Conservation (phyloP, 1,284 basidiomycete genomes). For the Ceratobasidium sp. region DNA sequence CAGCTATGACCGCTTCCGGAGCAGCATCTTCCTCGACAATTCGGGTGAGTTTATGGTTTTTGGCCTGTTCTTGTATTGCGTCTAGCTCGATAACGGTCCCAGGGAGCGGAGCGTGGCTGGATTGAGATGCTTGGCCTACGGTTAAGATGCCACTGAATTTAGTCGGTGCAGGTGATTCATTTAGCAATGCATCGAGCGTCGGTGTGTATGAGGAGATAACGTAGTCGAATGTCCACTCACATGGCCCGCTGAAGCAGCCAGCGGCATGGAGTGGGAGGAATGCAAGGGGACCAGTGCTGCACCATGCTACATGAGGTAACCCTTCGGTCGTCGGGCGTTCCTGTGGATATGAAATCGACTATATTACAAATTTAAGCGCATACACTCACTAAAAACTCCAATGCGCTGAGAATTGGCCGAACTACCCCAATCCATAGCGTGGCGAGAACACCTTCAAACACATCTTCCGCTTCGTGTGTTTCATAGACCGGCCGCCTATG, state of each 20-base stretch:
- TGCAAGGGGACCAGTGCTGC: neutral
- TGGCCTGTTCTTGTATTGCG: neutral
- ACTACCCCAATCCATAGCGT: conserved; percentile 1
- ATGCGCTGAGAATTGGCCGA: neutral
- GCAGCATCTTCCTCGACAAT: neutral
- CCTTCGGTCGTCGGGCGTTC: neutral
- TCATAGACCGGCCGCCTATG: neutral
- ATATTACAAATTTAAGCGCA: neutral
- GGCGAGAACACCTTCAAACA: neutral
- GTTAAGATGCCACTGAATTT: neutral
- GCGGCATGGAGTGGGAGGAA: conserved; percentile 18
- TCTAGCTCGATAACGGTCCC: neutral
- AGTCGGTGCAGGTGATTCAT: too few relatives aligned
- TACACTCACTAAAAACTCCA: neutral
- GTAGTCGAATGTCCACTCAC: conserved; percentile 1
- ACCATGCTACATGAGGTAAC: conserved; percentile 11
- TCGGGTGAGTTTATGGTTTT: neutral
- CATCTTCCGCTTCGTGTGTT: neutral
- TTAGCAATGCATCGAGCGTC: conserved; percentile 1
- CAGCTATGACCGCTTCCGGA: neutral
- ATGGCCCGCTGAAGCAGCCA: neutral
- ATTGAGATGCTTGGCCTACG: neutral
- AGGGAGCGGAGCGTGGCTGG: neutral
- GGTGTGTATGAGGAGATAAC: conserved; percentile 22
- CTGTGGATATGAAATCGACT: neutral